Conservation (phyloP, 306 rosid genomes). For the Cyclanthera cordifolia region DNA sequence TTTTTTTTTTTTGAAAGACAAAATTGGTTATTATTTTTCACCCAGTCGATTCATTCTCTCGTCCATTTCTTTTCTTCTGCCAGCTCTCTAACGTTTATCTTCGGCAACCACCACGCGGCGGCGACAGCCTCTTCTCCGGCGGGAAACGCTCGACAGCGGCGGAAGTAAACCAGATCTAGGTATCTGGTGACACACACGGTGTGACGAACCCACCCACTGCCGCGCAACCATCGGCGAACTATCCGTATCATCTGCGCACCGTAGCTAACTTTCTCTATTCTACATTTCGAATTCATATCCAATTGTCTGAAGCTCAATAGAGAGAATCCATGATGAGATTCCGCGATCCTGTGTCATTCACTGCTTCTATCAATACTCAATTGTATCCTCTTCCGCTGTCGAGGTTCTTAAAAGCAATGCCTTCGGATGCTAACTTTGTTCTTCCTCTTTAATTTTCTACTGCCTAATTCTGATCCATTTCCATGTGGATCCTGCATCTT, state of each 20-base stretch:
- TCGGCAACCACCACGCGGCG: neutral
- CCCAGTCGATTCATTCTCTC: neutral
- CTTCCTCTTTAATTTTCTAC: too few relatives aligned
- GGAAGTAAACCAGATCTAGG: neutral
- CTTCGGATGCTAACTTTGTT: neutral
- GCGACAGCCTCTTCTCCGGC: neutral
- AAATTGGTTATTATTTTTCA: too few relatives aligned
- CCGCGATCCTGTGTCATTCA: neutral
- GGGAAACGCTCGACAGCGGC: neutral
- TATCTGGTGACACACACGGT: neutral
- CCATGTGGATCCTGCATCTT: neutral
- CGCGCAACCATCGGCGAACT: neutral
- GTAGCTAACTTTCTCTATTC: neutral
- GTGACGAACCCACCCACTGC: neutral
- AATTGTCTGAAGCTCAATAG: neutral
- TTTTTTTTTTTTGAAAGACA: too few relatives aligned
- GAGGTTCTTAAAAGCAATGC: constrained; percentile 3
- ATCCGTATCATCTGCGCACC: neutral
- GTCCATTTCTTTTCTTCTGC: neutral
- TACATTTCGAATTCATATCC: neutral
- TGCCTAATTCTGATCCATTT: neutral
- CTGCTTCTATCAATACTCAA: neutral
- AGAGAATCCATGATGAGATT: neutral
- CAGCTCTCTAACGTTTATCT: neutral
- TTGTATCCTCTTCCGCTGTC: neutral